Base-by-base conservation (phyloP, 352 stramenopile genomes). In the Globisporangium camurandrum region DNA sequence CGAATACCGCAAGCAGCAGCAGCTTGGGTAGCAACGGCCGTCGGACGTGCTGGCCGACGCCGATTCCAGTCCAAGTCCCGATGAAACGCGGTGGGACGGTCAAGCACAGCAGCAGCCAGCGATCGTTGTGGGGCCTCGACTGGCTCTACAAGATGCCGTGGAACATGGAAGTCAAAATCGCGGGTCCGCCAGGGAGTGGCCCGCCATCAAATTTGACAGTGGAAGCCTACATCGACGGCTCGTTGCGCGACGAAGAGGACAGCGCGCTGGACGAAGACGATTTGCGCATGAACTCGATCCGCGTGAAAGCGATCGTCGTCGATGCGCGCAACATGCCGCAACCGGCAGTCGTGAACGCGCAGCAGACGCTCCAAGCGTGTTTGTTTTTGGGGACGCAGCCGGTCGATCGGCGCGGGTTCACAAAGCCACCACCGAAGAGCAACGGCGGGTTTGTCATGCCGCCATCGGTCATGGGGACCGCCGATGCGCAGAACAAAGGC, bases 91-190 rank as follows among this genome's bases (percentile, higher is more conserved):
- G 79, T 24, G 77, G 69, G 47, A 82, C 67, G 16, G 66, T 73
- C 42, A 89, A 83, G 62, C 61, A 71, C 26, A 70, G 64, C 14
- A 83, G 68, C 44, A 83, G 68, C 44, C 77, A 88, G 30, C 66
- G 77, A 0, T 88, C 76, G 8, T 56, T 88, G 12, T 95, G 84
- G 82, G 81, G 79, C 14, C 64, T 95, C 4, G 84, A 95, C 51
- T 95, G 84, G 84, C 66, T 95, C 2, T 95, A 93, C 52, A 82
- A 84, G 42, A 93, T 95, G 82, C 84, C 84, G 3, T 95, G 84
- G 84, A 95, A 95, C 47, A 95, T 95, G 79, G 84, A 95, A 56
- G 84, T 95, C 36, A 95, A 95, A 62, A 91, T 95, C 52, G 78
- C 93, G 8, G 84, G 84, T 0, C 84, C 84, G 19, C 84, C 84